These are phyloP conservation scores for Suillus variegatus DNA, from an alignment of 768 basidiomycete species.

Conservation along the genomic window DNA sequence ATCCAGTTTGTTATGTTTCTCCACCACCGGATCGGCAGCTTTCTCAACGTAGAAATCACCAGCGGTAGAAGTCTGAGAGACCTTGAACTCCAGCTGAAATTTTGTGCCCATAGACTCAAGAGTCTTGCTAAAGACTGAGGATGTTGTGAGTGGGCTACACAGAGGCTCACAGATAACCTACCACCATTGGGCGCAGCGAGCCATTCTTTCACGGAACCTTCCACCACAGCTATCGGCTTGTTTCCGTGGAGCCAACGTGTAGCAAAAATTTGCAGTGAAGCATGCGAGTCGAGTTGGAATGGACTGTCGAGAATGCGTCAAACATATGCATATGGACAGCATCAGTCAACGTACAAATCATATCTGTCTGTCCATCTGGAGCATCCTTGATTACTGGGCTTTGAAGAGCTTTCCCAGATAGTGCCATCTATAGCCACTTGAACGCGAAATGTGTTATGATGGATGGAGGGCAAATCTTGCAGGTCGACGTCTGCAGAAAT, in stretches of 20 bases:
- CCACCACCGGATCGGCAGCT: not conserved
- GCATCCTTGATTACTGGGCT: not conserved
- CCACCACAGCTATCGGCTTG: not conserved
- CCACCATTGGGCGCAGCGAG: slow-evolving; percentile 1
- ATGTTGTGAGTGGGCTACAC: not conserved
- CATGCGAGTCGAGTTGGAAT: not conserved
- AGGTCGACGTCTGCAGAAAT: not conserved
- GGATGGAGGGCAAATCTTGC: slow-evolving; percentile 1
- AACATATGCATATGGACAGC: not conserved
- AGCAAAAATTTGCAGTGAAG: not conserved
- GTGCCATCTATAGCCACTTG: not conserved
- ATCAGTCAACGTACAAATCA: not conserved
- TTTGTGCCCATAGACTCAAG: not conserved
- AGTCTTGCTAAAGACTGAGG: not conserved
- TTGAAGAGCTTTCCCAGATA: not conserved
- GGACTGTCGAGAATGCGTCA: not conserved
- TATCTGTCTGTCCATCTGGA: slow-evolving; percentile 1
- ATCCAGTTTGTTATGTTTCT: not conserved
- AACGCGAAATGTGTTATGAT: not conserved
- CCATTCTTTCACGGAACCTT: not conserved
- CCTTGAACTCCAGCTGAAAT: not conserved
- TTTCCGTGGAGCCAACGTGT: slow-evolving; percentile 1
- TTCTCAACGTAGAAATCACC: not conserved
- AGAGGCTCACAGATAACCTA: not conserved
- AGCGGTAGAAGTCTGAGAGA: not conserved